Evolutionary conservation across 2,329 filamentous ascomycete genomes (phyloP).

Genomic region (Phialocephala subalpina): DNA sequence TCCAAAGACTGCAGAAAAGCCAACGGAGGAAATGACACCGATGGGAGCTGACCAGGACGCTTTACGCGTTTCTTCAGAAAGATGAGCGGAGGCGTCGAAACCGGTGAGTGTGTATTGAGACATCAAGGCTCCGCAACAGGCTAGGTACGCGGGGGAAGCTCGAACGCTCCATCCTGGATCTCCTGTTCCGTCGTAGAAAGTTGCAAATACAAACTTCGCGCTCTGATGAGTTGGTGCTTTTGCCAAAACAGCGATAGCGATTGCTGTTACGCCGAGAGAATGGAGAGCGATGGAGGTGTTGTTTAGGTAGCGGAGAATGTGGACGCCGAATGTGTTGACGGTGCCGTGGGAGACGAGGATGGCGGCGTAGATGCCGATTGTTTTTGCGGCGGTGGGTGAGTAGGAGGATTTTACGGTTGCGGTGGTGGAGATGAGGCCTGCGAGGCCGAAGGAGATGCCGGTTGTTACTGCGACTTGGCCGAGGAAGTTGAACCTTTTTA

Average conservation of each 20-base stretch:
- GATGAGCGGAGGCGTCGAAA: constrained; percentile 63
- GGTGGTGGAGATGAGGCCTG: constrained; percentile 53
- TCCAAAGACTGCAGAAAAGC: constrained; percentile 63
- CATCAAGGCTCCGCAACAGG: constrained; percentile 60
- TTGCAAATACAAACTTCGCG: constrained; percentile 62
- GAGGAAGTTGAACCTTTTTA: constrained; percentile 53
- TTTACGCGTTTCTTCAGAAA: constrained; percentile 64
- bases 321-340: constrained; percentile 65
- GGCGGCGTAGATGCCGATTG: constrained; percentile 67
- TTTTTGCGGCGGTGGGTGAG: constrained; percentile 53
- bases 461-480: constrained; percentile 58
- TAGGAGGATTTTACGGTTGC: constrained; percentile 54
- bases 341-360: constrained; percentile 61
- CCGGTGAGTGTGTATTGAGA: constrained; percentile 62
- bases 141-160: constrained; percentile 62
- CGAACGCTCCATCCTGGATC: constrained; percentile 60
- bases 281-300: constrained; percentile 64
- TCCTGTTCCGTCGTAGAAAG: constrained; percentile 61
- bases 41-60: constrained; percentile 65
- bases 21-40: constrained; percentile 63
- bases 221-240: constrained; percentile 64
- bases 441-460: constrained; percentile 55
- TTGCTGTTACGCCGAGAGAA: constrained; percentile 57
- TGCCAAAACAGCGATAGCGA: constrained; percentile 63
- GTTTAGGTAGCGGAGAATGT: constrained; percentile 62